phyloP scores from a whole-genome alignment of 768 basidiomycete species.

The Boletus edulis region DNA sequence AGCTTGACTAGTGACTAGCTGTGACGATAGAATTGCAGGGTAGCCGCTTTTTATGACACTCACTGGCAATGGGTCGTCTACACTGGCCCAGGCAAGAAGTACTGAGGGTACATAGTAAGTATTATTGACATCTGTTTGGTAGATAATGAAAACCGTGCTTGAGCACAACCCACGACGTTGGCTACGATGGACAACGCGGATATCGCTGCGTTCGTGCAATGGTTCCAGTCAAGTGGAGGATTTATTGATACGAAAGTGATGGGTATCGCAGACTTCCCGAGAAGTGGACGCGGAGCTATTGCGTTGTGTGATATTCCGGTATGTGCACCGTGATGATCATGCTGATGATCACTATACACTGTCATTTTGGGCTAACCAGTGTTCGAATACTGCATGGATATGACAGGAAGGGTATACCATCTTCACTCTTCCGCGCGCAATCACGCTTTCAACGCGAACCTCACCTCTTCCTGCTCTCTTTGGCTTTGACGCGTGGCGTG shows the following conservation, averaged over 20 bases:
- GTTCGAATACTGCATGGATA: neutral
- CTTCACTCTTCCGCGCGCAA: slow-evolving; percentile 75
- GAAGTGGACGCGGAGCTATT: slow-evolving; percentile 69
- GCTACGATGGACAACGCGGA: slow-evolving; percentile 5
- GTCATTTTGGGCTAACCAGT: neutral
- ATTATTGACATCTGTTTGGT: neutral
- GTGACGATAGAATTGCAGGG: no score
- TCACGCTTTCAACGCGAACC: slow-evolving; percentile 79
- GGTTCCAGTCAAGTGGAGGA: slow-evolving; percentile 58
- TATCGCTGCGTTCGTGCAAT: slow-evolving; percentile 43
- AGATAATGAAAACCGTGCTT: neutral
- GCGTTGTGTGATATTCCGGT: slow-evolving; percentile 77
- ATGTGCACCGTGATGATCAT: slow-evolving; percentile 14
- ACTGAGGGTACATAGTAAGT: no score
- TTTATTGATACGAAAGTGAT: slow-evolving; percentile 44
- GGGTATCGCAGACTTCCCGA: slow-evolving; percentile 45
- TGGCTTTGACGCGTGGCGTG: slow-evolving; percentile 63
- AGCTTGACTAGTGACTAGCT: no score
- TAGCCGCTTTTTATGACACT: no score
- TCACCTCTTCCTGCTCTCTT: slow-evolving; percentile 62
- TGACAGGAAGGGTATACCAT: slow-evolving; percentile 68
- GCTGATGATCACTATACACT: neutral
- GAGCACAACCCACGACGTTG: neutral
- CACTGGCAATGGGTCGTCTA: no score
- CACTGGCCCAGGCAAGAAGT: no score